Percentiles rank a stretch among this genome's conserved stretches.
These are phyloP conservation scores for Craterostigma plantagineum DNA, from an alignment of 257 asterid genomes.

Conservation along the genomic window DNA sequence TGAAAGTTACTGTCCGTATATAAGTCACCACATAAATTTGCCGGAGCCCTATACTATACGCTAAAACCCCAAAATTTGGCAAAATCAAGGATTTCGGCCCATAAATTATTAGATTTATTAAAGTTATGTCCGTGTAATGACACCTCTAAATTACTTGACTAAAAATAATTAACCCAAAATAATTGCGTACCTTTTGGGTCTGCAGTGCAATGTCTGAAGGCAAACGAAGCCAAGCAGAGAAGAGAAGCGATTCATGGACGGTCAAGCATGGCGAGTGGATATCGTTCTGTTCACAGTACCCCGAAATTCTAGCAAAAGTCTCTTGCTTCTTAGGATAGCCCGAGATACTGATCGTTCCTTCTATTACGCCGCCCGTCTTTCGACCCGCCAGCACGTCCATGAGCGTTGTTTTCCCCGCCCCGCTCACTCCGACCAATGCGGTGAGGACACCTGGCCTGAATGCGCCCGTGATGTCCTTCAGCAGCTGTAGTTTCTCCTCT, in stretches of 20 bases:
- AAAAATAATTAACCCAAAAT: too few species aligned
- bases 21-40: too few species aligned
- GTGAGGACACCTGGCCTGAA: constrained; percentile 91
- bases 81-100: too few species aligned
- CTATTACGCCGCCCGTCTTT: constrained; percentile 82
- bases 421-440: constrained; percentile 90
- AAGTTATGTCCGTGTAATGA: too few species aligned
- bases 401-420: constrained; percentile 94
- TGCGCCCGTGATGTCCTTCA: constrained; percentile 74
- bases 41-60: too few species aligned
- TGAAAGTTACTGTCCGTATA: too few species aligned
- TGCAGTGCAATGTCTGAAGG: constrained; percentile 57
- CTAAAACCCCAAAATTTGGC: too few species aligned
- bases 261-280: constrained; percentile 93
- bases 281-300: constrained; percentile 95
- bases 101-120: too few species aligned
- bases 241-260: constrained; percentile 66
- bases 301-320: constrained; percentile 91
- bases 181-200: constrained; percentile 59
- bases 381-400: constrained; percentile 97
- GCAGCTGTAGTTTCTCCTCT: constrained; percentile 59
- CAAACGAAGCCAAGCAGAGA: constrained; percentile 87
- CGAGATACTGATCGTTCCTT: constrained; percentile 67
- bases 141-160: too few species aligned
- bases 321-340: constrained; percentile 86